Percentiles rank a stretch among this genome's conserved stretches.
Evolutionary conservation across 1,284 basidiomycete genomes (phyloP).

Genomic region (Stygiomarasmius scandens): DNA sequence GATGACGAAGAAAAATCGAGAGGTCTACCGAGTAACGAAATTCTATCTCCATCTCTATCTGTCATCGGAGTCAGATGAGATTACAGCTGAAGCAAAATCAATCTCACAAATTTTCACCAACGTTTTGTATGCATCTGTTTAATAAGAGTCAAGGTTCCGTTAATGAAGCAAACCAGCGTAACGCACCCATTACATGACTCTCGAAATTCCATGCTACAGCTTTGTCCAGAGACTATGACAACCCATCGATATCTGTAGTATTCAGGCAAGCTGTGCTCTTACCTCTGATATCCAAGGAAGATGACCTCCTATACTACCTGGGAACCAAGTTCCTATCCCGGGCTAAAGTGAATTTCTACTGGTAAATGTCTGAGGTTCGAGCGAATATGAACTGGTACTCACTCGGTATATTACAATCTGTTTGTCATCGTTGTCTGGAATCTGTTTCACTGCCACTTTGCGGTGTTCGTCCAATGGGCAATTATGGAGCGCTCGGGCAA

Average conservation of each 20-base stretch:
- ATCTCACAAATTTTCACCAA: conserved; percentile 54
- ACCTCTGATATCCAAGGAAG: too few relatives aligned
- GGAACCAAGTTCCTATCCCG: too few relatives aligned
- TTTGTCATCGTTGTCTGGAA: too few relatives aligned
- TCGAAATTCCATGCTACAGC: conserved; percentile 45
- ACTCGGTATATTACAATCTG: too few relatives aligned
- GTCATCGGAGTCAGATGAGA: not conserved
- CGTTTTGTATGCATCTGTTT: conserved; percentile 52
- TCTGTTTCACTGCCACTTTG: too few relatives aligned
- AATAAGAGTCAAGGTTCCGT: not conserved
- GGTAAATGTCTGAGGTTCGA: too few relatives aligned
- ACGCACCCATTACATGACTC: conserved; percentile 44
- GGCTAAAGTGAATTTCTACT: too few relatives aligned
- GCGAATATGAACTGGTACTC: too few relatives aligned
- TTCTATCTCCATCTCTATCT: conserved; percentile 49
- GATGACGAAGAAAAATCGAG: not conserved
- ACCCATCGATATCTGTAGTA: not conserved
- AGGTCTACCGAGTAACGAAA: conserved; percentile 50
- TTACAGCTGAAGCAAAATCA: not conserved
- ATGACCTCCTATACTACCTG: too few relatives aligned
- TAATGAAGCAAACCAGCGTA: not conserved
- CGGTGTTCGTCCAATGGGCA: too few relatives aligned
- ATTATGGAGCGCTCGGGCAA: too few relatives aligned
- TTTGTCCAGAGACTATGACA: conserved; percentile 37
- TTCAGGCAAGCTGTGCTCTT: too few relatives aligned